phyloP scores from a whole-genome alignment of 2,329 filamentous ascomycete species.

The Pseudocercospora pini-densiflorae region DNA sequence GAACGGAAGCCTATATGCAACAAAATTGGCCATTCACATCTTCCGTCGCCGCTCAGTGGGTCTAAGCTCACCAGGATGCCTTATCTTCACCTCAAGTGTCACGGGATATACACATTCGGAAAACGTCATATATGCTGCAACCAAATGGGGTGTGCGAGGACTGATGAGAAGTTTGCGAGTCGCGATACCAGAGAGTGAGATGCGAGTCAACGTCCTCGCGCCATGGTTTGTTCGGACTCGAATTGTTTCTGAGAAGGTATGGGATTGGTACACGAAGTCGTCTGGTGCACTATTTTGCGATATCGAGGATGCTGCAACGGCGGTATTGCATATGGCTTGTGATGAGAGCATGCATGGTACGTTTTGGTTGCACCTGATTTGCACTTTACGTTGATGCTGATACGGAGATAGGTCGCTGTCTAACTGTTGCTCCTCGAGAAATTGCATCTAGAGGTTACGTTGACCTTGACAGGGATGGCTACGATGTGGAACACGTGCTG shows the following conservation, averaged over 20 bases:
- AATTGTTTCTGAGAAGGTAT: background rate
- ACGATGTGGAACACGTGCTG: background rate
- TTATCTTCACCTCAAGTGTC: slow-evolving; percentile 10
- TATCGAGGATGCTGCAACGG: slow-evolving; percentile 5
- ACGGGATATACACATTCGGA: background rate
- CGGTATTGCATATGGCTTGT: slow-evolving; percentile 10
- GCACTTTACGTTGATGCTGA: background rate
- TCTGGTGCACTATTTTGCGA: background rate
- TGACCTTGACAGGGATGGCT: slow-evolving; percentile 2
- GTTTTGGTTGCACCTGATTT: background rate
- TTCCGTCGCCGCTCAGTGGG: background rate
- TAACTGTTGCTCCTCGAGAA: background rate
- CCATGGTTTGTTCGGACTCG: slow-evolving; percentile 9
- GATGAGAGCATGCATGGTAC: background rate
- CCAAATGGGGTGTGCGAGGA: slow-evolving; percentile 6
- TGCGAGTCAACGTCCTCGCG: slow-evolving; percentile 2
- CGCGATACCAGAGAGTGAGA: background rate
- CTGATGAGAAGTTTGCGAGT: slow-evolving; percentile 1
- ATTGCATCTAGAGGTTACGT: background rate
- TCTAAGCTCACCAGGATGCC: background rate
- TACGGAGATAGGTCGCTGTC: background rate
- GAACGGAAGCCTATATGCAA: slow-evolving; percentile 3
- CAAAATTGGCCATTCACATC: slow-evolving; percentile 8
- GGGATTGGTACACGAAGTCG: background rate
- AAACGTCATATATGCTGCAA: background rate